Evolutionary conservation across 140 eudicot species (phyloP), one percentile per base, ranked within the genome.

Genomic region (Erigeron philadelphicus): DNA sequence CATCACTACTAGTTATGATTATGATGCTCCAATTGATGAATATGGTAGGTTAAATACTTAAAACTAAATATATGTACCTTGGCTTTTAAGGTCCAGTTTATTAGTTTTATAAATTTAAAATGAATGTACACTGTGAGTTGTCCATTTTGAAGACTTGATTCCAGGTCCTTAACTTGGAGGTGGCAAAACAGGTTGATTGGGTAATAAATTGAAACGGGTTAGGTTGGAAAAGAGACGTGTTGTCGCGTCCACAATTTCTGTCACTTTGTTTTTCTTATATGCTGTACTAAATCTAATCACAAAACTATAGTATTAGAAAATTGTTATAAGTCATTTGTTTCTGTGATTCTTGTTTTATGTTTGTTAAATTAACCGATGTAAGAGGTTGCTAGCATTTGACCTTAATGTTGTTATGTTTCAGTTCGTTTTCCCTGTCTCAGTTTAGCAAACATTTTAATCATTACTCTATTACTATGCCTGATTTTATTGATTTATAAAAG

Each of bases 11-110:
- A 93, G 94, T 81, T 93, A 93, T 44, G 98, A 93, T 72, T 93
- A 89, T 77, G 96, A 93, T 73, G 98, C 98, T 83, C 96, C 98
- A 55, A 75, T 93, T 61, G 98, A 93, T 85, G 98, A 93, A 83
- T 93, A 86, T 59, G 98, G 98, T 89, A 70, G 72, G 8, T 63
- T 12, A 16, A n/a, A n/a, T n/a, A n/a, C n/a, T n/a, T n/a, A n/a
- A 58, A 44, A 44, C 67, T 54, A 53, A 7, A 41, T 70, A 54
- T 63, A 19, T 45, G 31, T 41, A 18, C 16, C 50, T 70, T 21
- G 42, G 58, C 23, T 63, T 56, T 57, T 11, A 43, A 42, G 19
- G 45, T 75, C 59, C 47, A 43, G 9, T 12, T 18, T 43, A 53
- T 55, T 54, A 44, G n/a, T 44, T 38, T 54, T 15, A 2, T 23